phyloP scores from a whole-genome alignment of 306 rosid species.

The Hippophae gyantsensis region DNA sequence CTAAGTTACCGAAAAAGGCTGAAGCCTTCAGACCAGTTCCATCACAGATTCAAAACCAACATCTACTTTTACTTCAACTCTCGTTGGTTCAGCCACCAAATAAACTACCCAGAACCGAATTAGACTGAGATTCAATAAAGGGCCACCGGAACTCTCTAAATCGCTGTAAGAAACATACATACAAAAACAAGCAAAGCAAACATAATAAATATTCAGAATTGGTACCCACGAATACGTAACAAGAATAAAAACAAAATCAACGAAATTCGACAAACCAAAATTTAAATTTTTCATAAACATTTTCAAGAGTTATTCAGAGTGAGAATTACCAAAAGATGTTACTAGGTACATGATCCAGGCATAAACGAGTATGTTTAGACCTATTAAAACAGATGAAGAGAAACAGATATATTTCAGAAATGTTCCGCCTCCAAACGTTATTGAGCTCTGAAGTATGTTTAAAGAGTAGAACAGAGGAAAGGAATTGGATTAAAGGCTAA shows the following conservation, averaged over 20 bases:
- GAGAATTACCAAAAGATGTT: conserved; percentile 25
- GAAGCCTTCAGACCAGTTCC: conserved; percentile 20
- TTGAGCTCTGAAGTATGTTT: conserved; percentile 1
- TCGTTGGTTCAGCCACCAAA: conserved; percentile 12
- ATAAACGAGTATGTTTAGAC: conserved; percentile 3
- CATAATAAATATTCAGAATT: not conserved
- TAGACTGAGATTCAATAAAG: conserved; percentile 25
- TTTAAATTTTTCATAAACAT: not conserved
- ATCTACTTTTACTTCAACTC: conserved; percentile 11
- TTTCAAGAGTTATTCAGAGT: conserved; percentile 1
- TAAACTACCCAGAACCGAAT: conserved; percentile 18
- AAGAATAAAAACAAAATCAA: not conserved
- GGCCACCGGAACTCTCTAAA: conserved; percentile 7
- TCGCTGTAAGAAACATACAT: conserved; percentile 4
- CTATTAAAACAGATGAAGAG: conserved; percentile 2
- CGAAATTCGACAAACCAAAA: not conserved
- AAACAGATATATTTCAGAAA: not conserved
- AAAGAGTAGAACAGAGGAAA: not conserved
- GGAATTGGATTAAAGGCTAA: not conserved
- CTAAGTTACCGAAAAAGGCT: not conserved
- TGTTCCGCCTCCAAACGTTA: not conserved
- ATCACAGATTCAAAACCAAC: conserved; percentile 28
- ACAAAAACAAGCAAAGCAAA: not conserved
- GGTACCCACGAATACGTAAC: not conserved
- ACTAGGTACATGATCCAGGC: not conserved